A percentile compares a stretch with the other conserved stretches of the same genome.
These are phyloP conservation scores for Pisolithus marmoratus DNA, from an alignment of 768 basidiomycete species.

Conservation along the genomic window DNA sequence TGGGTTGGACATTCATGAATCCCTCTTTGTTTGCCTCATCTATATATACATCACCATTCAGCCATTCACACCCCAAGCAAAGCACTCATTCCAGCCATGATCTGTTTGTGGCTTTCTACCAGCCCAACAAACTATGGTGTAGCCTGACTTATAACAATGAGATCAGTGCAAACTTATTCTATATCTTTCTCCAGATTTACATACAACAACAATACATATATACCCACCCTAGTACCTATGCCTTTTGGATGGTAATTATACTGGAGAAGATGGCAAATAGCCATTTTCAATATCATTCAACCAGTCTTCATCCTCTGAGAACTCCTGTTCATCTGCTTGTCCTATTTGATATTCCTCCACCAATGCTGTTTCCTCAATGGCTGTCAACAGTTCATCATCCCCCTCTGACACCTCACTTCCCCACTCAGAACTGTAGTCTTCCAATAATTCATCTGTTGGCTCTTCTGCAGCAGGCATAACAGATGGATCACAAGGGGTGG, in stretches of 20 bases:
- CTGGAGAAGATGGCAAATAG: background rate
- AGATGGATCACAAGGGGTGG: background rate
- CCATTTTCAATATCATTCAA: background rate
- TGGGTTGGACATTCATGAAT: too few relatives aligned
- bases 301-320: background rate
- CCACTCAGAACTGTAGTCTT: background rate
- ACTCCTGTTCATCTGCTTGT: background rate
- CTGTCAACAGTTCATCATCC: conserved; percentile 1
- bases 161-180: too few relatives aligned
- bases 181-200: too few relatives aligned
- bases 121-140: too few relatives aligned
- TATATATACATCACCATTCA: too few relatives aligned
- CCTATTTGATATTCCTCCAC: background rate
- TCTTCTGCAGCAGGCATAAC: background rate
- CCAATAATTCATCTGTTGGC: background rate
- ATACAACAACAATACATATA: background rate
- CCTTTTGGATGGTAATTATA: background rate
- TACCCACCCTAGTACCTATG: background rate
- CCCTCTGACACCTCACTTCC: background rate
- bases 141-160: too few relatives aligned
- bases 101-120: too few relatives aligned
- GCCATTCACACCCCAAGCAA: too few relatives aligned
- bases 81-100: too few relatives aligned
- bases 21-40: too few relatives aligned
- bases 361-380: conserved; percentile 1